Evolutionary conservation across 2,329 filamentous ascomycete species (phyloP).

Genomic region (Penicillium fuscoglaucum): DNA sequence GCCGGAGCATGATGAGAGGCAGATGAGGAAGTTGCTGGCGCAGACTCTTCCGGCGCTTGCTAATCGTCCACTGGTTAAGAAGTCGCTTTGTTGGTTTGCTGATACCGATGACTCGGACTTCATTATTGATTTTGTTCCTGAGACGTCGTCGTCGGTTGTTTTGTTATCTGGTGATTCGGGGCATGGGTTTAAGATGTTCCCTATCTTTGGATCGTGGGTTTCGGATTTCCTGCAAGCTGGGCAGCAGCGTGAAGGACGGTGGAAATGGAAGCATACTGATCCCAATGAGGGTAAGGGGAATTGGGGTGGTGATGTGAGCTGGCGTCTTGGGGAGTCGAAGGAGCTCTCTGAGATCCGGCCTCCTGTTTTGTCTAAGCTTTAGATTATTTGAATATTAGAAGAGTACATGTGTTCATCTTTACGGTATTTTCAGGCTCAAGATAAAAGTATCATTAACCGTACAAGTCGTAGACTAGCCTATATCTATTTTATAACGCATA

Average conservation of each 20-base stretch:
- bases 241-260: conserved; percentile 48
- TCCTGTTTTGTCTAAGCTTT: conserved; percentile 25
- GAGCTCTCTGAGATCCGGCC: conserved; percentile 29
- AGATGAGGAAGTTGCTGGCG: conserved; percentile 52
- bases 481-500: neutral
- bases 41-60: conserved; percentile 56
- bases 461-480: neutral
- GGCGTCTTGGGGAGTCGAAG: conserved; percentile 46
- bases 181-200: conserved; percentile 65
- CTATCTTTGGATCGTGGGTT: conserved; percentile 59
- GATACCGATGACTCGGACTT: conserved; percentile 63
- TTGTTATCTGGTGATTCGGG: conserved; percentile 60
- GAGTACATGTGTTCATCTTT: neutral
- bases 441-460: neutral
- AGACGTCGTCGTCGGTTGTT: conserved; percentile 49
- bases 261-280: conserved; percentile 53
- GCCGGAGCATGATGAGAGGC: conserved; percentile 54
- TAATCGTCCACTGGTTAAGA: conserved; percentile 57
- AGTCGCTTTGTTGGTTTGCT: conserved; percentile 64
- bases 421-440: neutral
- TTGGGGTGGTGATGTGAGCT: conserved; percentile 51
- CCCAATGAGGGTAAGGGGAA: conserved; percentile 32
- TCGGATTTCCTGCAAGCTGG: conserved; percentile 47
- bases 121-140: conserved; percentile 60
- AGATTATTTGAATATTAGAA: conserved; percentile 7